Conservation (phyloP, 164 flowering plant genomes). For the Vitis vinifera region DNA sequence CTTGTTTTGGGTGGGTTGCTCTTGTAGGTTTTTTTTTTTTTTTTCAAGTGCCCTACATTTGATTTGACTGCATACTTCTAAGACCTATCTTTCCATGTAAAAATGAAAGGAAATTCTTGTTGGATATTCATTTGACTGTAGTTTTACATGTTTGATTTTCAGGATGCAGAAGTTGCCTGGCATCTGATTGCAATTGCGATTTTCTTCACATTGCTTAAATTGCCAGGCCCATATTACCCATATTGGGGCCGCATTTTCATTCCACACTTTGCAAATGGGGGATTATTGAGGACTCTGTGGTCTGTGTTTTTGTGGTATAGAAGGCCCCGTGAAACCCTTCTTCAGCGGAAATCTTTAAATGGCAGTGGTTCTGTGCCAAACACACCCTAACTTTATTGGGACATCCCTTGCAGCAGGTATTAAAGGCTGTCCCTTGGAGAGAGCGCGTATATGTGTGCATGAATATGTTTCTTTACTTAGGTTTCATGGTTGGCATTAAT, state of each 20-base stretch:
- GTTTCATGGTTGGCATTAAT: no score
- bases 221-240: constrained; percentile 88
- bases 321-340: constrained; percentile 27
- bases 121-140: not conserved
- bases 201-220: constrained; percentile 69
- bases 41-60: no score
- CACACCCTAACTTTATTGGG: not conserved
- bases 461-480: no score
- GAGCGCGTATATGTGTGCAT: no score
- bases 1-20: no score
- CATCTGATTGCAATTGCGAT: constrained; percentile 59
- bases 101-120: no score
- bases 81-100: no score
- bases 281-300: constrained; percentile 61
- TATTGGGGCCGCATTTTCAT: constrained; percentile 86
- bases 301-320: constrained; percentile 52
- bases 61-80: no score
- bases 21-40: no score
- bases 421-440: not conserved
- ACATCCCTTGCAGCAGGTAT: constrained; percentile 8
- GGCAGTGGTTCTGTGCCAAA: not conserved
- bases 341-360: constrained; percentile 2
- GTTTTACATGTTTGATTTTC: constrained; percentile 17
- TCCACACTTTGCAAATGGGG: constrained; percentile 94
- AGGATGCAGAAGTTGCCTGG: constrained; percentile 81